Percentiles rank a stretch among this genome's conserved stretches.
Conservation (phyloP, 1,284 basidiomycete genomes). For the Cutaneotrichosporon mucoides region DNA sequence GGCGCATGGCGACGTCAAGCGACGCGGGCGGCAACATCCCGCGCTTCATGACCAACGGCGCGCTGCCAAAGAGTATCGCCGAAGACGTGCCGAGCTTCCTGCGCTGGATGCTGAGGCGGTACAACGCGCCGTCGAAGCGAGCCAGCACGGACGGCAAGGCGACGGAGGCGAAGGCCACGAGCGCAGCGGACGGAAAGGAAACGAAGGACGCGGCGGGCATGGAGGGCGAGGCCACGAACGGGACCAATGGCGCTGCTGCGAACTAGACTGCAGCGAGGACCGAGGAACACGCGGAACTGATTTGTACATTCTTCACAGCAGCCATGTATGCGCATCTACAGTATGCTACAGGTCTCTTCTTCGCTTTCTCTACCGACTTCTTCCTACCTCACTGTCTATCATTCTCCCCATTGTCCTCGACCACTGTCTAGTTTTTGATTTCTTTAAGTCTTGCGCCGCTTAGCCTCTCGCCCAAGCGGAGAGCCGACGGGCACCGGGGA, state of each 20-base stretch:
- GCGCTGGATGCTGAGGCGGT: conserved; percentile 32
- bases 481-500: not conserved
- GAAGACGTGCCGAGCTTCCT: conserved; percentile 48
- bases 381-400: not conserved
- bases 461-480: not conserved
- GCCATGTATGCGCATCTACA: not conserved
- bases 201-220: too few relatives aligned
- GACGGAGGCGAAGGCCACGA: too few relatives aligned
- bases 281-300: too few relatives aligned
- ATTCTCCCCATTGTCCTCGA: too few relatives aligned
- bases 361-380: not conserved
- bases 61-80: conserved; percentile 40
- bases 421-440: too few relatives aligned
- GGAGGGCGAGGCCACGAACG: too few relatives aligned
- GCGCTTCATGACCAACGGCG: conserved; percentile 41
- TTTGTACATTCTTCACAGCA: not conserved
- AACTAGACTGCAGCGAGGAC: too few relatives aligned
- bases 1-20: conserved; percentile 46
- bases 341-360: not conserved
- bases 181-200: too few relatives aligned
- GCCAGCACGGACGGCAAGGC: not conserved
- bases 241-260: too few relatives aligned
- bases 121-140: not conserved
- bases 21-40: conserved; percentile 48
- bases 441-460: not conserved